phyloP scores from a whole-genome alignment of 441 rosid species.

The Pelargonium fulgidum region DNA sequence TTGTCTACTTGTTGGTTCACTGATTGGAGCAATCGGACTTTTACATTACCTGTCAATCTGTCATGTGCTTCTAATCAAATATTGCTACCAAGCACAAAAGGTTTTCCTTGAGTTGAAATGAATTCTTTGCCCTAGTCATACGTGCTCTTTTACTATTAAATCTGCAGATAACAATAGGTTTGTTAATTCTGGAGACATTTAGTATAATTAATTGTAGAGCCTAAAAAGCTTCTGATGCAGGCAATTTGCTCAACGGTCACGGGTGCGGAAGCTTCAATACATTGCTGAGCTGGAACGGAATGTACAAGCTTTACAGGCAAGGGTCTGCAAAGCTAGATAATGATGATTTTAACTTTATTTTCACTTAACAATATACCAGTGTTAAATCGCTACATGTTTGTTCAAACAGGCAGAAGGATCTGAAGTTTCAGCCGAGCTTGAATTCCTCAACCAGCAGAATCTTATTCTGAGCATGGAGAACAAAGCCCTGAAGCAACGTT shows the following conservation, averaged over 20 bases:
- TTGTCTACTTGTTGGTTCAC: too few species aligned
- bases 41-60: too few species aligned
- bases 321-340: constrained; percentile 14
- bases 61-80: too few species aligned
- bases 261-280: constrained; percentile 98
- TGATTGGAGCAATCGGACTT: too few species aligned
- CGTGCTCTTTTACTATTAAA: background rate
- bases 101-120: background rate
- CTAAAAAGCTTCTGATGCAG: constrained; percentile 35
- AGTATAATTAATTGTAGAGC: constrained; percentile 16
- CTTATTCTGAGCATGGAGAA: constrained; percentile 95
- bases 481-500: constrained; percentile 84
- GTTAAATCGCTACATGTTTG: constrained; percentile 2
- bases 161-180: background rate
- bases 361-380: background rate
- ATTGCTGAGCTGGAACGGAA: constrained; percentile 97
- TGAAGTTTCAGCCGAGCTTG: constrained; percentile 86
- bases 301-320: constrained; percentile 93
- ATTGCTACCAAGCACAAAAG: too few species aligned
- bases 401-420: constrained; percentile 74
- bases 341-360: constrained; percentile 12
- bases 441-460: constrained; percentile 83
- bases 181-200: background rate
- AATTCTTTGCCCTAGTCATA: background rate
- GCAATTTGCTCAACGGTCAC: constrained; percentile 99